A percentile compares a stretch with the other conserved stretches of the same genome.
Conservation (phyloP, 495 filamentous ascomycete species). For the Penicillium cataractarum region DNA sequence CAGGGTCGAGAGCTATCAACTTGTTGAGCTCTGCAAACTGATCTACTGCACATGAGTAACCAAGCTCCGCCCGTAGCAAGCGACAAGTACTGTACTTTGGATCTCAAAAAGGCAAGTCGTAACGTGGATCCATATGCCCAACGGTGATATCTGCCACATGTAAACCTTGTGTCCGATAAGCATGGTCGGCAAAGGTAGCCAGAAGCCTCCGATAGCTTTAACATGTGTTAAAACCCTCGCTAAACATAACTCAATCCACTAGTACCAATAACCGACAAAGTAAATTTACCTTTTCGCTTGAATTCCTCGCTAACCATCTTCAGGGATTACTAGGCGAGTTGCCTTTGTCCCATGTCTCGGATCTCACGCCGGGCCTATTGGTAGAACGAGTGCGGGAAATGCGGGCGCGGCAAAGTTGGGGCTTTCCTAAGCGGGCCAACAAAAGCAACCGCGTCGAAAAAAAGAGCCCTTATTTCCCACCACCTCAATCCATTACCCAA, state of each 20-base stretch:
- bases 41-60: not conserved
- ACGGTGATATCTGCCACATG: not conserved
- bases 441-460: not conserved
- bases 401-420: slow-evolving; percentile 6
- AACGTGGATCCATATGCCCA: not conserved
- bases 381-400: not conserved
- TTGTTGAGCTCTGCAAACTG: too few relatives aligned
- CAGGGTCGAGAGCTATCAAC: too few relatives aligned
- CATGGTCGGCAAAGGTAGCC: not conserved
- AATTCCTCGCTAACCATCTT: not conserved
- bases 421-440: not conserved
- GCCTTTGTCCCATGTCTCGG: not conserved
- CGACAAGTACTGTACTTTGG: too few relatives aligned
- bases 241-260: not conserved
- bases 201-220: not conserved
- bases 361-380: not conserved
- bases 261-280: not conserved
- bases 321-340: not conserved
- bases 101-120: not conserved
- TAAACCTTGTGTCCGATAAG: slow-evolving; percentile 3
- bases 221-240: too few relatives aligned
- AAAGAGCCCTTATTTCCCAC: too few relatives aligned
- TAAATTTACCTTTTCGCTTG: not conserved
- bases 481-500: too few relatives aligned
- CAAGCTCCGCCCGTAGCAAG: not conserved